Conservation (phyloP, 2,329 filamentous ascomycete species). For the Pyricularia sp. region DNA sequence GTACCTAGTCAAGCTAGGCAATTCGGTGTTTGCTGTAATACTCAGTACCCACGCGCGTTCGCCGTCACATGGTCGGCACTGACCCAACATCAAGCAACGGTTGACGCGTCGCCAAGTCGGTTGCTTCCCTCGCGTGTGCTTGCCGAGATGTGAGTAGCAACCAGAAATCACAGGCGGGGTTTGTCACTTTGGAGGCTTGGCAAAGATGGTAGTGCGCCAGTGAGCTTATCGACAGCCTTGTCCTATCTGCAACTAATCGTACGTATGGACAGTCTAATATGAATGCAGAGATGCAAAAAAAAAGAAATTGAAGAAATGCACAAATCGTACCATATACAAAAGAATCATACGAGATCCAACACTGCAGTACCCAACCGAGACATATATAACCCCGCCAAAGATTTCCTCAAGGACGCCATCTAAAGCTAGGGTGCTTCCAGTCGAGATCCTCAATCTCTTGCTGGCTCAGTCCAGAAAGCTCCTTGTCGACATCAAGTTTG, state of each 20-base stretch:
- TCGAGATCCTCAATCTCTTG: constrained; percentile 49
- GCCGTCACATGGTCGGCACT: neutral
- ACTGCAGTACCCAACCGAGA: neutral
- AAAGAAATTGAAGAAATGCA: too few species aligned
- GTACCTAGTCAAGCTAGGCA: too few species aligned
- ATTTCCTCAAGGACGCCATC: constrained; percentile 32
- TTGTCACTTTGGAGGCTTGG: neutral
- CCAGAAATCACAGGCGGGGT: neutral
- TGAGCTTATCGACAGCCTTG: neutral
- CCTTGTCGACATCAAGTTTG: constrained; percentile 39
- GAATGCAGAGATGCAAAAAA: neutral
- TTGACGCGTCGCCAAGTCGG: neutral
- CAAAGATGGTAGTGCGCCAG: neutral
- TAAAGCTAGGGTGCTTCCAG: constrained; percentile 57
- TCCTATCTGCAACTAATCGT: neutral
- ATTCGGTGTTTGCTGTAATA: too few species aligned
- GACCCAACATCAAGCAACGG: neutral
- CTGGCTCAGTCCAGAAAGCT: constrained; percentile 41
- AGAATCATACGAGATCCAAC: neutral
- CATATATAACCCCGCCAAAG: neutral
- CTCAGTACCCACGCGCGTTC: too few species aligned
- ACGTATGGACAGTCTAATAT: neutral
- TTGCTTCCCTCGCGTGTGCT: neutral
- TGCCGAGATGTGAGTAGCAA: neutral
- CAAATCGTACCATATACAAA: neutral